Evolutionary conservation across 1,139 yeast genomes (phyloP).

Genomic region (Lodderomyces metapsilosis): DNA sequence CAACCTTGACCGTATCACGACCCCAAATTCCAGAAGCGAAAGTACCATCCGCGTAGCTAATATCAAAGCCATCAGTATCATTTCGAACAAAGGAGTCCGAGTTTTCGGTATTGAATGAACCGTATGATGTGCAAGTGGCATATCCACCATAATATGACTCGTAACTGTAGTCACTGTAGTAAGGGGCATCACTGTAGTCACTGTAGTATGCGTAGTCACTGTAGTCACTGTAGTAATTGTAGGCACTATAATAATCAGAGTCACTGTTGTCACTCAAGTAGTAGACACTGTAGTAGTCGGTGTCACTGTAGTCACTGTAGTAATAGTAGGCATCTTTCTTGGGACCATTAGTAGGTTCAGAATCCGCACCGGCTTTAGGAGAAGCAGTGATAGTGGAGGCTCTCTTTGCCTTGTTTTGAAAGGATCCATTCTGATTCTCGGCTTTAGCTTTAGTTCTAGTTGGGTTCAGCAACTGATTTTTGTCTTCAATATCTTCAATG

Average conservation of each 20-base stretch:
- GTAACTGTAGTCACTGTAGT: background rate
- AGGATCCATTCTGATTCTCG: no score
- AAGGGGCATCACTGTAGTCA: no score
- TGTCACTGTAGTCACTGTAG: no score
- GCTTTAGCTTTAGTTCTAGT: background rate
- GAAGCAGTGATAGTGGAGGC: no score
- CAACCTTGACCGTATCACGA: constrained; percentile 41
- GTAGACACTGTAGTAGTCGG: no score
- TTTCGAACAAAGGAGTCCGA: constrained; percentile 35
- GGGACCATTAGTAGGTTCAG: no score
- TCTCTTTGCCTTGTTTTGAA: no score
- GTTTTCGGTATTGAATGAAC: constrained; percentile 36
- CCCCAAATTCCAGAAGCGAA: constrained; percentile 64
- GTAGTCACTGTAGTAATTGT: no score
- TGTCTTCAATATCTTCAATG: constrained; percentile 1
- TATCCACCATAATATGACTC: constrained; percentile 6
- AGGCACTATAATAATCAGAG: no score
- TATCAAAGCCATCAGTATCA: constrained; percentile 36
- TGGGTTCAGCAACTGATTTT: no score
- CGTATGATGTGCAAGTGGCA: constrained; percentile 33
- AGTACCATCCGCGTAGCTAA: constrained; percentile 63
- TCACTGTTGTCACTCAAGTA: no score
- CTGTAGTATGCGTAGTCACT: background rate
- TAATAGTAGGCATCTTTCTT: no score
- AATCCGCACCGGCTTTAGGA: background rate